phyloP scores from a whole-genome alignment of 2,329 filamentous ascomycete species.

The Xylaria sp. region DNA sequence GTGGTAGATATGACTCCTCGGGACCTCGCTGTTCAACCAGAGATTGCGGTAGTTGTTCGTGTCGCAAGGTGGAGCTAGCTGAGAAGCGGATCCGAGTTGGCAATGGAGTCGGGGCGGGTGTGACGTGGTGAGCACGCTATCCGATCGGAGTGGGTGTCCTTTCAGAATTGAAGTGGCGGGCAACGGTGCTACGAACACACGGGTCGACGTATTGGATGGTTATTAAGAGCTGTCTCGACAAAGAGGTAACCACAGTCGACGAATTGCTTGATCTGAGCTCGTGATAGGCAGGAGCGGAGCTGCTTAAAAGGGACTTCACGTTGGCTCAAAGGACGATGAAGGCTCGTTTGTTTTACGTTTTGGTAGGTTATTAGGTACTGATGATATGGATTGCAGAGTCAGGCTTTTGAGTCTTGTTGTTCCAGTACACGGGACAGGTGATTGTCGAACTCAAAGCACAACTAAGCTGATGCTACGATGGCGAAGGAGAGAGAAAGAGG shows the following conservation, averaged over 20 bases:
- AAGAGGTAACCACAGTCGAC: conserved; percentile 43
- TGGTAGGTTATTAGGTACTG: conserved; percentile 44
- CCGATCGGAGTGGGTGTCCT: conserved; percentile 40
- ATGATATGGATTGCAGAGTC: conserved; percentile 40
- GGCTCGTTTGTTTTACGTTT: conserved; percentile 33
- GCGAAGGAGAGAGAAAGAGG: conserved; percentile 45
- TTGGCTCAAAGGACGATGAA: conserved; percentile 47
- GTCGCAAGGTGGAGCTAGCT: conserved; percentile 42
- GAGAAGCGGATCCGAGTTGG: conserved; percentile 47
- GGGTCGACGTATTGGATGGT: conserved; percentile 35
- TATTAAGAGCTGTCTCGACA: conserved; percentile 42
- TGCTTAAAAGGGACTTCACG: conserved; percentile 44
- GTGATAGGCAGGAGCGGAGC: conserved; percentile 42
- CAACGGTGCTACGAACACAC: conserved; percentile 37
- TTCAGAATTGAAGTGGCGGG: conserved; percentile 31
- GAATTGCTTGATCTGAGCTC: conserved; percentile 38
- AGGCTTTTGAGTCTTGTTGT: conserved; percentile 43
- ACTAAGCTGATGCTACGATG: conserved; percentile 40
- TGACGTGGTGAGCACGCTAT: conserved; percentile 49
- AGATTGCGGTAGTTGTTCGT: conserved; percentile 39
- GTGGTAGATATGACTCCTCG: conserved; percentile 62
- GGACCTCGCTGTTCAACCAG: conserved; percentile 40
- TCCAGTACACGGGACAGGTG: conserved; percentile 40
- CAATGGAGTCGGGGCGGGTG: conserved; percentile 46
- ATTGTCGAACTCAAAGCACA: conserved; percentile 44